These are phyloP conservation scores for Penicillium sp. DNA, from an alignment of 2,329 filamentous ascomycete species.

Conservation along the genomic window DNA sequence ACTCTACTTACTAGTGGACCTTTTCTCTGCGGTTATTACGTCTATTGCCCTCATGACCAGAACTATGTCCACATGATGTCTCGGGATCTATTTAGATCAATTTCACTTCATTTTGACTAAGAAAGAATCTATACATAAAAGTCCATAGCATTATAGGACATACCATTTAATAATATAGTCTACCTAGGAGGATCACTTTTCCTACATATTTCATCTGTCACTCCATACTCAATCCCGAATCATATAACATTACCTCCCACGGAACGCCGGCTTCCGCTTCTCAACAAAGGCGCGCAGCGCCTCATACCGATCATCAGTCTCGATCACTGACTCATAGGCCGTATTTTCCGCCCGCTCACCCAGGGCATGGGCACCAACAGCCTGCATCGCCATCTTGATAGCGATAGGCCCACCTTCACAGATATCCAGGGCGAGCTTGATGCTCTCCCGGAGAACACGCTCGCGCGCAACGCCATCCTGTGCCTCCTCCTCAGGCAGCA, in stretches of 20 bases:
- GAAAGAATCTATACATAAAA: neutral
- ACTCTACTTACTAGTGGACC: neutral
- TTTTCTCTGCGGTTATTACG: neutral
- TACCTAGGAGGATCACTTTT: neutral
- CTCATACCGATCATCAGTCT: constrained; percentile 82
- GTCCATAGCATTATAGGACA: neutral
- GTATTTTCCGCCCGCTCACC: constrained; percentile 77
- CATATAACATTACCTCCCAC: constrained; percentile 45
- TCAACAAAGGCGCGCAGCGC: constrained; percentile 80
- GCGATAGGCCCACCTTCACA: constrained; percentile 87
- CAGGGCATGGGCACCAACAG: constrained; percentile 64
- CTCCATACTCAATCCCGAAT: neutral
- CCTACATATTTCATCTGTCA: neutral
- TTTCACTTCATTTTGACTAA: neutral
- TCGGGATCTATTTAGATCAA: neutral
- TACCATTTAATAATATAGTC: neutral
- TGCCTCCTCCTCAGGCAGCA: constrained; percentile 54
- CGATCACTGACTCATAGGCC: constrained; percentile 80
- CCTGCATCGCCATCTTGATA: constrained; percentile 72
- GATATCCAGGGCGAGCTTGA: constrained; percentile 77
- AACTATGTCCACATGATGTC: neutral
- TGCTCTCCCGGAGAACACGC: constrained; percentile 69
- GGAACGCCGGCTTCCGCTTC: constrained; percentile 69
- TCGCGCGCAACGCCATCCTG: constrained; percentile 60
- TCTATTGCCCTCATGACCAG: neutral